Conservation (phyloP, 768 basidiomycete genomes). For the Macrolepiota albuminosa region DNA sequence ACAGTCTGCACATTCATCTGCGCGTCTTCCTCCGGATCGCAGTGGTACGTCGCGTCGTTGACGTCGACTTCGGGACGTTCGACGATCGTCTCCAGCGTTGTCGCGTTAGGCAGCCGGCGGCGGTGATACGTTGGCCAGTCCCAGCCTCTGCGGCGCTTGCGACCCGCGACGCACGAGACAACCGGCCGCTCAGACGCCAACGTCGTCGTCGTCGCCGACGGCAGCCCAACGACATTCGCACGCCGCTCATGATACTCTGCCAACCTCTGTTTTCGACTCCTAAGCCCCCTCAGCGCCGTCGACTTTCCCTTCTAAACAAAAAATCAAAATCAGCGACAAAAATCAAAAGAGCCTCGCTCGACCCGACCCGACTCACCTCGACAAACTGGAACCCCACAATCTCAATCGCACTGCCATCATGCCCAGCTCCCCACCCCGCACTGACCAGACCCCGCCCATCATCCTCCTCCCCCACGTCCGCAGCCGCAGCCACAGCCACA, state of each 20-base stretch:
- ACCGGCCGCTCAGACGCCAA: slow-evolving; percentile 6
- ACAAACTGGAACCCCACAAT: slow-evolving; percentile 60
- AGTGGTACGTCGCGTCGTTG: slow-evolving; percentile 21
- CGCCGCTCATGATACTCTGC: slow-evolving; percentile 64
- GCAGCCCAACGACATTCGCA: slow-evolving; percentile 37
- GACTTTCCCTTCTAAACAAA: slow-evolving; percentile 44
- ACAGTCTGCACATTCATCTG: slow-evolving; percentile 44
- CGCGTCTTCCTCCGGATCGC: slow-evolving; percentile 33
- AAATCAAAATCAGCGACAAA: not conserved
- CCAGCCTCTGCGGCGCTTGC: slow-evolving; percentile 38
- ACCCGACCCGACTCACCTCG: slow-evolving; percentile 39
- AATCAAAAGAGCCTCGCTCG: not conserved
- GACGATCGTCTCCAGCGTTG: slow-evolving; percentile 33
- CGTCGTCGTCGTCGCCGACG: not conserved
- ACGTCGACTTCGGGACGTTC: slow-evolving; percentile 31
- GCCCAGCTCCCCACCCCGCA: slow-evolving; percentile 73
- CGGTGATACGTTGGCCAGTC: slow-evolving; percentile 26
- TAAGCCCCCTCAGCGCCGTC: slow-evolving; percentile 42
- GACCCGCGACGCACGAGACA: slow-evolving; percentile 30
- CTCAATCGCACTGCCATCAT: slow-evolving; percentile 75
- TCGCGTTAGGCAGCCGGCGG: slow-evolving; percentile 31
- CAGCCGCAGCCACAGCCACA: slow-evolving; percentile 23
- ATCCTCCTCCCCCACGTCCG: slow-evolving; percentile 24
- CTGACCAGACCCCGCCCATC: slow-evolving; percentile 61
- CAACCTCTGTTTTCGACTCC: slow-evolving; percentile 64